phyloP scores from a whole-genome alignment of 164 flowering plant genomes.

The Chimonanthus salicifolius region DNA sequence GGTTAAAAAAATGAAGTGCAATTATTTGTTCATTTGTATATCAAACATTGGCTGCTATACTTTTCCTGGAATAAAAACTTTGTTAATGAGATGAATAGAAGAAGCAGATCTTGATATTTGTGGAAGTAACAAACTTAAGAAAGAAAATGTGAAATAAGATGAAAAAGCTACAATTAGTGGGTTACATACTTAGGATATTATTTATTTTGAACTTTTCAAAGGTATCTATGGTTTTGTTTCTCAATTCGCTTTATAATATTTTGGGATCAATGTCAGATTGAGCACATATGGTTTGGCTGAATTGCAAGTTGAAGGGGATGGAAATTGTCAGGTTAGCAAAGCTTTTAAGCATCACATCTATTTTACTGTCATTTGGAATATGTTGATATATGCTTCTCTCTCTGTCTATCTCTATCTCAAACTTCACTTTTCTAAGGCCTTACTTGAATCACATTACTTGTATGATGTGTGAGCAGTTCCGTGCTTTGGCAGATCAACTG shows the following conservation, averaged over 20 bases:
- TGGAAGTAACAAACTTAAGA: too few species aligned
- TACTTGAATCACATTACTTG: neutral
- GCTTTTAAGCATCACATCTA: neutral
- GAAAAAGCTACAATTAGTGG: neutral
- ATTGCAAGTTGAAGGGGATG: slow-evolving; percentile 88
- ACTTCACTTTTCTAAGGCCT: neutral
- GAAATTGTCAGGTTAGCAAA: slow-evolving; percentile 80
- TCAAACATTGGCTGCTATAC: too few species aligned
- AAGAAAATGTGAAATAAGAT: too few species aligned
- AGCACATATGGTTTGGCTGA: slow-evolving; percentile 75
- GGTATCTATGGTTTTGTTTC: neutral
- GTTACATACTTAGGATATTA: neutral
- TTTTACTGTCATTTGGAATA: neutral
- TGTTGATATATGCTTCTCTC: neutral
- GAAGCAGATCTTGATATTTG: too few species aligned
- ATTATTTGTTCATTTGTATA: too few species aligned
- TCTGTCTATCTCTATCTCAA: neutral
- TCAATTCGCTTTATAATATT: slow-evolving; percentile 5
- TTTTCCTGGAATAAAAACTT: too few species aligned
- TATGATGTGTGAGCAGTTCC: slow-evolving; percentile 47
- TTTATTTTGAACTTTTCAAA: neutral
- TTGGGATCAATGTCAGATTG: slow-evolving; percentile 41
- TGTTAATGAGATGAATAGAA: too few species aligned
- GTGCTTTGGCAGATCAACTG: slow-evolving; percentile 94
- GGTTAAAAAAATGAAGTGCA: too few species aligned